Evolutionary conservation across 2,329 filamentous ascomycete species (phyloP).

Genomic region (Colletotrichum sp.): DNA sequence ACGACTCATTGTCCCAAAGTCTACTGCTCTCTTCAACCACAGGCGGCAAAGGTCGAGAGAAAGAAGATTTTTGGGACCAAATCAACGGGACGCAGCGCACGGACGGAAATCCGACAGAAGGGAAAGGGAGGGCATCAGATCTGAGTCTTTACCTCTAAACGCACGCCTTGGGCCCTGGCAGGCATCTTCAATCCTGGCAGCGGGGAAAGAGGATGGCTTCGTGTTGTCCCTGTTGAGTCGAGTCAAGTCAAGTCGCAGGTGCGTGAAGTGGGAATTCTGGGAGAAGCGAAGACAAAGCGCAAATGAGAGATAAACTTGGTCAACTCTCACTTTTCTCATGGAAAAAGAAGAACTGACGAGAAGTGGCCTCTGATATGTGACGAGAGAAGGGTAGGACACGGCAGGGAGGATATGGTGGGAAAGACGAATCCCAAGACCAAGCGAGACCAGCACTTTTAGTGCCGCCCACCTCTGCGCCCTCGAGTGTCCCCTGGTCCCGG

Average conservation of each 20-base stretch:
- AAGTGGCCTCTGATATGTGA: slow-evolving; percentile 15
- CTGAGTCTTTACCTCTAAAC: slow-evolving; percentile 1
- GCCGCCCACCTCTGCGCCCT: background rate
- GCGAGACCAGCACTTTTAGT: background rate
- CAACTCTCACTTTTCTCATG: slow-evolving; percentile 13
- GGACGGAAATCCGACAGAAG: slow-evolving; percentile 10
- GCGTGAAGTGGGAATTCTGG: background rate
- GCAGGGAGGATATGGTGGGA: background rate
- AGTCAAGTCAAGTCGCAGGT: background rate
- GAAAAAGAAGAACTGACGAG: background rate
- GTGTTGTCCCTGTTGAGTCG: background rate
- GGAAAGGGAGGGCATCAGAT: slow-evolving; percentile 13
- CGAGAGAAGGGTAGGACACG: background rate
- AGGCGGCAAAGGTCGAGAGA: background rate
- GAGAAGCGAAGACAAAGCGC: background rate
- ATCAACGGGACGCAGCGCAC: slow-evolving; percentile 1
- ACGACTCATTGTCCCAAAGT: background rate
- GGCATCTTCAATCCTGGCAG: background rate
- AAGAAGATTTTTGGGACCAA: background rate
- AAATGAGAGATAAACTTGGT: background rate
- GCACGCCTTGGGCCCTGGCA: background rate
- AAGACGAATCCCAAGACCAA: slow-evolving; percentile 2
- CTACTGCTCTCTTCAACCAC: background rate
- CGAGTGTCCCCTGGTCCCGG: slow-evolving; percentile 10
- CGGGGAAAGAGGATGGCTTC: background rate